Evolutionary conservation across 2,329 filamentous ascomycete species (phyloP).

Genomic region (Alternaria sp.): DNA sequence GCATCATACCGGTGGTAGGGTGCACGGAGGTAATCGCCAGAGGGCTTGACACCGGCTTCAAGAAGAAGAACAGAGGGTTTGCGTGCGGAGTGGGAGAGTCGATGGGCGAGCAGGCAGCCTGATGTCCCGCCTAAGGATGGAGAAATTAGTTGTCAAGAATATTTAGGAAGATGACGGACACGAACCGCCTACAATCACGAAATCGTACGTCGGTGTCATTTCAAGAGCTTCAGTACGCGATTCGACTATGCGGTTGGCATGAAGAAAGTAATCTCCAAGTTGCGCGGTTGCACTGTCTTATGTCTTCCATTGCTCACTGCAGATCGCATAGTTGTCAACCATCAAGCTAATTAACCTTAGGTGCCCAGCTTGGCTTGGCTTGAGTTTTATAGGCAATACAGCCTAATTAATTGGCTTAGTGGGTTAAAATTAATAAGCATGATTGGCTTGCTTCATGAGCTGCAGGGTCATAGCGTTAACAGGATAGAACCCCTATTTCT

Average conservation of each 20-base stretch:
- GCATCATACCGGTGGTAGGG: conserved; percentile 64
- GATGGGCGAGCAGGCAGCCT: conserved; percentile 64
- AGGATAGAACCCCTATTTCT: too few species aligned
- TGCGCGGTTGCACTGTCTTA: background rate
- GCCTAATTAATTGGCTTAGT: conserved; percentile 4
- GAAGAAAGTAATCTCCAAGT: background rate
- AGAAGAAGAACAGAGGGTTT: conserved; percentile 66
- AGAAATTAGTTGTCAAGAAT: background rate
- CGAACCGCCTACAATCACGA: conserved; percentile 55
- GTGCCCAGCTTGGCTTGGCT: background rate
- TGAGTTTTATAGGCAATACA: background rate
- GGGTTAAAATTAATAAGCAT: background rate
- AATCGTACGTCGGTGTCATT: conserved; percentile 46
- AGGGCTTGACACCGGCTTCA: conserved; percentile 66
- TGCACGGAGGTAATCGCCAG: conserved; percentile 51
- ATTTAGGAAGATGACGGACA: background rate
- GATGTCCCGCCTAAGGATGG: conserved; percentile 63
- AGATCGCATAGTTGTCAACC: background rate
- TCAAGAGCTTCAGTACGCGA: background rate
- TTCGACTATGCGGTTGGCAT: background rate
- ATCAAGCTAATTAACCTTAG: background rate
- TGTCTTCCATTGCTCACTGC: background rate
- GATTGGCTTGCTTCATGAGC: background rate
- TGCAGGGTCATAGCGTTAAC: too few species aligned
- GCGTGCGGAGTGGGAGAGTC: conserved; percentile 59